A percentile compares a stretch with the other conserved stretches of the same genome.
Conservation (phyloP, 805 yeast genomes). For the Wickerhamiella spandovensis region DNA sequence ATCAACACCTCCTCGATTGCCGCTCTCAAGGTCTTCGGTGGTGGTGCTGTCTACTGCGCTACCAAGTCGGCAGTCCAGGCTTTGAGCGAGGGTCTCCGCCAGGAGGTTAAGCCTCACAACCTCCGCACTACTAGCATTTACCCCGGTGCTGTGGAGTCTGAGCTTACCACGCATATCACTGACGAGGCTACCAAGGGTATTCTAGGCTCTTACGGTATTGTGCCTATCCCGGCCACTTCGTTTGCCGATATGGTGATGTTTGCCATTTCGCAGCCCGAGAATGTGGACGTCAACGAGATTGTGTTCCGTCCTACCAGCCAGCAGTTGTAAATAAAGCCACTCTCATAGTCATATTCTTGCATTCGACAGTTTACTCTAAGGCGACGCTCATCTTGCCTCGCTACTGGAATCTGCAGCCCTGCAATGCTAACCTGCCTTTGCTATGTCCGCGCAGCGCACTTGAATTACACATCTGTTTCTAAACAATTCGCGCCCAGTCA, state of each 20-base stretch:
- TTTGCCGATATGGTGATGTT: background rate
- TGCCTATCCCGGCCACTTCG: background rate
- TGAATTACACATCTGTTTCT: no score
- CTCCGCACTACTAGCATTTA: slow-evolving; percentile 55
- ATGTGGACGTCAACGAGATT: slow-evolving; percentile 1
- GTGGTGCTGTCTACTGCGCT: slow-evolving; percentile 52
- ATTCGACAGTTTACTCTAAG: no score
- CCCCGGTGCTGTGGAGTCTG: slow-evolving; percentile 69
- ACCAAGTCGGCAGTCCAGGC: slow-evolving; percentile 47
- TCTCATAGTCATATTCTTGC: no score
- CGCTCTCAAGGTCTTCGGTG: slow-evolving; percentile 51
- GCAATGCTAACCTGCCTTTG: no score
- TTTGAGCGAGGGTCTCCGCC: slow-evolving; percentile 46
- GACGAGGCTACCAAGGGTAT: no score
- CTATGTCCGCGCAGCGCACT: no score
- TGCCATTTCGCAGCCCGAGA: background rate
- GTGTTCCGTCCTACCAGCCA: background rate
- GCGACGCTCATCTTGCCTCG: no score
- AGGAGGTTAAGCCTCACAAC: slow-evolving; percentile 55
- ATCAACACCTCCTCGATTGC: slow-evolving; percentile 53
- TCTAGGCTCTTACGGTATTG: no score
- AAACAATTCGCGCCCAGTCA: no score
- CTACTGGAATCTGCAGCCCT: no score
- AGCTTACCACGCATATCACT: slow-evolving; percentile 26
- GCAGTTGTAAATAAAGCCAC: background rate